These are phyloP conservation scores for Capsicum chinense DNA, from an alignment of 257 asterid genomes.

Conservation along the genomic window DNA sequence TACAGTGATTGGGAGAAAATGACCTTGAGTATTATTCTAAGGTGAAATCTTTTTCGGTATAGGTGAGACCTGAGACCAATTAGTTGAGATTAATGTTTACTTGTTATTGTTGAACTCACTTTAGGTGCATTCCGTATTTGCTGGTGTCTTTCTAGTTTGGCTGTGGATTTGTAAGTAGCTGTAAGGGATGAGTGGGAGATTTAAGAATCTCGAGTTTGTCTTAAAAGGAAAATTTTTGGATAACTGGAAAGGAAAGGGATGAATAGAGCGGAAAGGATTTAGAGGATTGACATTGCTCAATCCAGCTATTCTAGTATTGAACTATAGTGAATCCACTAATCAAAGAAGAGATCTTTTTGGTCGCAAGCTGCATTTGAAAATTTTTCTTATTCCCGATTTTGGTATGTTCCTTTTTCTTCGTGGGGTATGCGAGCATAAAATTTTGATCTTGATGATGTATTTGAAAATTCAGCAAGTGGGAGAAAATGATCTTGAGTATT, in stretches of 20 bases:
- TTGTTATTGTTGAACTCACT: neutral
- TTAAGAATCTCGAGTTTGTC: neutral
- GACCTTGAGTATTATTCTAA: neutral
- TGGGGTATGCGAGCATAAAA: too few species aligned
- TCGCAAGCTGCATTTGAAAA: neutral
- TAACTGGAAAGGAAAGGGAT: neutral
- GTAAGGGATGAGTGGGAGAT: neutral
- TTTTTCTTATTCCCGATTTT: neutral
- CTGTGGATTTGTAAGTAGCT: neutral
- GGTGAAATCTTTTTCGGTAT: neutral
- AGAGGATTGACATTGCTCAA: neutral
- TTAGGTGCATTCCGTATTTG: neutral
- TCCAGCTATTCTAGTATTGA: neutral
- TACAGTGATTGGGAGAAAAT: neutral
- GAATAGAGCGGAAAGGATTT: neutral
- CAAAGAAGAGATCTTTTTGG: neutral
- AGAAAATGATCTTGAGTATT: neutral
- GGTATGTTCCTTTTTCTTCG: neutral
- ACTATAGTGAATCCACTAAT: conserved; percentile 4
- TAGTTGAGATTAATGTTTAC: neutral
- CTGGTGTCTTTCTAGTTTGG: neutral
- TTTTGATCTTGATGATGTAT: neutral
- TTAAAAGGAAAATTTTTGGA: neutral
- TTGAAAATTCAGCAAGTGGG: neutral
- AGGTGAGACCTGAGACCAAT: neutral